Evolutionary conservation across 129 eudicot genomes (phyloP), one percentile per base, ranked within the genome.

Genomic region (Pseudognaphalium luteoalbum): DNA sequence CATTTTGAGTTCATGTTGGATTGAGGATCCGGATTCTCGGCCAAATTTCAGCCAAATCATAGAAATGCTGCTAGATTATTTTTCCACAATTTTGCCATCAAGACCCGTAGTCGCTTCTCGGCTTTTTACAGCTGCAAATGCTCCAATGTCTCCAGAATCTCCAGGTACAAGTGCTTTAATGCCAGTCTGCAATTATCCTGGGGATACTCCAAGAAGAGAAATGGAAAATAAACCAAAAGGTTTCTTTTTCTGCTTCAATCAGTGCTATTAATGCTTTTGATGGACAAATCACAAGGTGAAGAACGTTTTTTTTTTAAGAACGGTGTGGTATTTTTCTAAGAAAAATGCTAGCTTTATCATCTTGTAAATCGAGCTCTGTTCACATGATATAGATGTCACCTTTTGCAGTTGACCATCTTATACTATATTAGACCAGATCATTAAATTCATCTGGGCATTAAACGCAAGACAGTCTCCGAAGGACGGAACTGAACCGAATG

Each of bases 91-190:
- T 25, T 56, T 83, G 16, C 90, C 88, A 29, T 83, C 90, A 0
- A 78, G 73, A 73, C 81, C 82, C 0, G 30, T 71, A n/a, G 62
- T 86, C 32, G 86, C 90, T 77, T 78, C 88, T 30, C 83, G 86
- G 66, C 74, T 86, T 64, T 86, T 83, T 63, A 41, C 84, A 0
- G 75, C 82, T 25, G 84, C 78, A 29, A 86, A 81, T 47, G 65
- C 86, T 44, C 77, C 86, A 6, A 72, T 86, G 79, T 82, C 90
- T 19, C 90, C 90, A 2, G 90, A 86, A 69, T 86, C 90, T 52
- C 90, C 90, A 25, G 90, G 90, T 19, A 86, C 90, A 47, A 83
- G 90, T 54, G 79, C 90, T 15, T 86, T 86, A 77, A 86, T 86
- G 82, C 80, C 86, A 0, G 81, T 52, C n/a, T 73, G 78, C 59